A percentile compares a stretch with the other conserved stretches of the same genome.
phyloP scores from a whole-genome alignment of 495 filamentous ascomycete species.

The Amphirosellinia nigrospora region DNA sequence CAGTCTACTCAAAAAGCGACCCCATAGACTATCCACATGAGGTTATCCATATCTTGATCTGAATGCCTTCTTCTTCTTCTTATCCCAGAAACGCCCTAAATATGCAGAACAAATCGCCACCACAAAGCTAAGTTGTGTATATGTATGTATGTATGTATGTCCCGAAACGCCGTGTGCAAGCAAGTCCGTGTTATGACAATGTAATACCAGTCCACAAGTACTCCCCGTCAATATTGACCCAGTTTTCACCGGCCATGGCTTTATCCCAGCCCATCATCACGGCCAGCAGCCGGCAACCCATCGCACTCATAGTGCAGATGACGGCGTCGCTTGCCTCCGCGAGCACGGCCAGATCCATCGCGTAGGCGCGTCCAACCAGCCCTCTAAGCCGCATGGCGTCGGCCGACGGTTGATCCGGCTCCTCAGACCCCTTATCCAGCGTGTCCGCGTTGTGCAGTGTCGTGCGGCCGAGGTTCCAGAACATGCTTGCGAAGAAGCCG shows the following conservation, averaged over 20 bases:
- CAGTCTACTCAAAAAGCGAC: neutral
- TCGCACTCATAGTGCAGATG: constrained; percentile 69
- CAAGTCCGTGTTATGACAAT: constrained; percentile 22
- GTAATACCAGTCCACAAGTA: constrained; percentile 60
- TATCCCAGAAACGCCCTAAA: constrained; percentile 6
- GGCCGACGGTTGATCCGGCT: constrained; percentile 45
- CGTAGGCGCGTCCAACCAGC: constrained; percentile 71
- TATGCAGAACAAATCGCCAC: constrained; percentile 16
- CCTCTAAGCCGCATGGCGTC: constrained; percentile 64
- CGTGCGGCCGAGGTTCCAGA: constrained; percentile 66
- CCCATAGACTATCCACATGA: neutral
- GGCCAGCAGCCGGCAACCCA: constrained; percentile 70
- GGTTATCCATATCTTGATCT: neutral
- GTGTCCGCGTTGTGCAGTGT: constrained; percentile 39
- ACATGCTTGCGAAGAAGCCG: constrained; percentile 73
- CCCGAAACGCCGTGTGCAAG: constrained; percentile 16
- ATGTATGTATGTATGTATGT: too few species aligned
- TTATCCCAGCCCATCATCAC: constrained; percentile 83
- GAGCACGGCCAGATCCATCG: constrained; percentile 73
- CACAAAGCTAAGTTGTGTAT: too few species aligned
- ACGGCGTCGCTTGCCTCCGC: constrained; percentile 64
- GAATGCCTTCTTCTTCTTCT: constrained; percentile 14
- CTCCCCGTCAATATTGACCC: constrained; percentile 77
- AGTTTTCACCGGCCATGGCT: constrained; percentile 59
- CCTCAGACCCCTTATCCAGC: constrained; percentile 22